Evolutionary conservation across 805 yeast genomes (phyloP).

Genomic region (Kluyveromyces nonfermentans): DNA sequence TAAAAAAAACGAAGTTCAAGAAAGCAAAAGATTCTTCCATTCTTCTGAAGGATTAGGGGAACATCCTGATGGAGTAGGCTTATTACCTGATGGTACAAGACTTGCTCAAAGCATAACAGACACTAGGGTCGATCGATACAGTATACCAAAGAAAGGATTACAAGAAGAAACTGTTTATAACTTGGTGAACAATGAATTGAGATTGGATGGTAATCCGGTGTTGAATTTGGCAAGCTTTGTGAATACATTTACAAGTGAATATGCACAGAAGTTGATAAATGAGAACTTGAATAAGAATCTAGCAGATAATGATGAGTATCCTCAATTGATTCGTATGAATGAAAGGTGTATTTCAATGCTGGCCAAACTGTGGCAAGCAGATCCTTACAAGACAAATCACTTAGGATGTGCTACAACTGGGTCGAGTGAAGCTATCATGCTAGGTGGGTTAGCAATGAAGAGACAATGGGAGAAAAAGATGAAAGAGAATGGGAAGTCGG

Average conservation of each 20-base stretch:
- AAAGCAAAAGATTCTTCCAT: slow-evolving; percentile 1
- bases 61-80: slow-evolving; percentile 3
- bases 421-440: slow-evolving; percentile 87
- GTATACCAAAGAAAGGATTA: slow-evolving; percentile 50
- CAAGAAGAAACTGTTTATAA: slow-evolving; percentile 46
- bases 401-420: slow-evolving; percentile 92
- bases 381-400: slow-evolving; percentile 32
- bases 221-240: slow-evolving; percentile 86
- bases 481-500: slow-evolving; percentile 48
- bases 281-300: slow-evolving; percentile 79
- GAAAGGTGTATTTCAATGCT: slow-evolving; percentile 75
- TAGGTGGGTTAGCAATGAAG: slow-evolving; percentile 90
- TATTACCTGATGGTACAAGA: slow-evolving; percentile 2
- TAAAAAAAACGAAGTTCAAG: slow-evolving; percentile 1
- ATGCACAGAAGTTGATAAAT: slow-evolving; percentile 42
- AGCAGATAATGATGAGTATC: slow-evolving; percentile 92
- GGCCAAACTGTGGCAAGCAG: slow-evolving; percentile 75
- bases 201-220: slow-evolving; percentile 76
- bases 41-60: not conserved
- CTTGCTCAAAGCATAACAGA: slow-evolving; percentile 4
- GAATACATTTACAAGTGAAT: slow-evolving; percentile 57
- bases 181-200: slow-evolving; percentile 61
- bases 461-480: slow-evolving; percentile 74
- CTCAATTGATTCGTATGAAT: slow-evolving; percentile 71
- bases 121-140: slow-evolving; percentile 34